Evolutionary conservation across 2,329 filamentous ascomycete species (phyloP).

Genomic region (Arthrobotrys musiformis): DNA sequence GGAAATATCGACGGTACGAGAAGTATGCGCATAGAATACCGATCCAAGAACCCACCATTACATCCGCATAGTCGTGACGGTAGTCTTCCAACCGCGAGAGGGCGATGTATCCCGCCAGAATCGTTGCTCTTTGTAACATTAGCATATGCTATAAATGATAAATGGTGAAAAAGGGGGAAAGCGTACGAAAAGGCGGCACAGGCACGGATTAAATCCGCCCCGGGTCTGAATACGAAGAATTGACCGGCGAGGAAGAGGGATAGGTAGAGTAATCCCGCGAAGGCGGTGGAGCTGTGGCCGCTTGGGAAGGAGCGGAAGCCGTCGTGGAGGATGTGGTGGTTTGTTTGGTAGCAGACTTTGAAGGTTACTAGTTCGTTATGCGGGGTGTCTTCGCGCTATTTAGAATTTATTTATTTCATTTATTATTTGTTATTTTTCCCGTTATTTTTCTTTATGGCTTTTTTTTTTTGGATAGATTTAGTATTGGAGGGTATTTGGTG

Average conservation of each 20-base stretch:
- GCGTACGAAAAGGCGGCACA: conserved; percentile 40
- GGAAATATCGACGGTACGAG: conserved; percentile 68
- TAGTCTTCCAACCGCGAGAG: conserved; percentile 77
- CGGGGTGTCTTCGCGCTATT: conserved; percentile 66
- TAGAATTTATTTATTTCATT: too few species aligned
- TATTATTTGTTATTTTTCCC: conserved; percentile 16
- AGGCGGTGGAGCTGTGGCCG: conserved; percentile 82
- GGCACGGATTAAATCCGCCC: conserved; percentile 20
- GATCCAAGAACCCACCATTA: conserved; percentile 71
- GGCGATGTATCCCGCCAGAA: conserved; percentile 75
- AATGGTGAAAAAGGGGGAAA: not conserved
- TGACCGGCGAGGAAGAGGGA: conserved; percentile 64
- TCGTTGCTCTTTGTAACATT: conserved; percentile 43
- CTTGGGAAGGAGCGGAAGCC: conserved; percentile 86
- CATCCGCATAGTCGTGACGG: conserved; percentile 77
- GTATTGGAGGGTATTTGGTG: not conserved
- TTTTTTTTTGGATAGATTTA: too few species aligned
- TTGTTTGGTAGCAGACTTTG: conserved; percentile 77
- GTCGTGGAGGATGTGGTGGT: conserved; percentile 78
- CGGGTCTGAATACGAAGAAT: conserved; percentile 44
- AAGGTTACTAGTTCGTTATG: conserved; percentile 71
- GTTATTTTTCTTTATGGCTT: too few species aligned
- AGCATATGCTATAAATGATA: not conserved
- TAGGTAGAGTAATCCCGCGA: conserved; percentile 80
- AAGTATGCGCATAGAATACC: conserved; percentile 73